Evolutionary conservation across 164 flowering plant genomes (phyloP).

Genomic region (Cinnamomum micranthum): DNA sequence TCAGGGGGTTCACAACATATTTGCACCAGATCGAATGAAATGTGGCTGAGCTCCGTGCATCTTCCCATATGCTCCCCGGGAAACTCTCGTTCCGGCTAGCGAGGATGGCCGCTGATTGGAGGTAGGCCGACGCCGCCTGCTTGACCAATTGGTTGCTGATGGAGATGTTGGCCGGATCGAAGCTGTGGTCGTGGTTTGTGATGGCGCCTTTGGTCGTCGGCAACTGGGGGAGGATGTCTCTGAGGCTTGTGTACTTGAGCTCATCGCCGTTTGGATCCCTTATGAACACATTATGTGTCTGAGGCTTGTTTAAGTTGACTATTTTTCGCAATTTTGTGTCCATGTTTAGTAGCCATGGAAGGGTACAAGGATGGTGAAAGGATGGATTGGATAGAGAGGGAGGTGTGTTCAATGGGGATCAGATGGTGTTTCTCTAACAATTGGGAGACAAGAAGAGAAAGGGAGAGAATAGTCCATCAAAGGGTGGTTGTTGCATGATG

Average conservation of each 20-base stretch:
- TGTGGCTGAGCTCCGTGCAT: neutral
- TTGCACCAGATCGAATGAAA: conserved; percentile 14
- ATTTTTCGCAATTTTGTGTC: conserved; percentile 16
- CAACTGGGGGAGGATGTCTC: conserved; percentile 28
- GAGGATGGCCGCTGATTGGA: conserved; percentile 45
- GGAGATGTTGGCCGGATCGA: conserved; percentile 29
- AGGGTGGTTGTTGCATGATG: neutral
- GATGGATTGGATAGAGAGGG: neutral
- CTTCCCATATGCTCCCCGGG: conserved; percentile 26
- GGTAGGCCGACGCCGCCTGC: conserved; percentile 59
- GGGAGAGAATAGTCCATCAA: neutral
- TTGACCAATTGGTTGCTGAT: conserved; percentile 55
- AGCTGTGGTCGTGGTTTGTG: conserved; percentile 4
- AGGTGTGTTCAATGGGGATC: neutral
- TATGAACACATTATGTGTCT: neutral
- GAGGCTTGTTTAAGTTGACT: neutral
- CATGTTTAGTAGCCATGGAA: conserved; percentile 18
- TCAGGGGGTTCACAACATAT: conserved; percentile 18
- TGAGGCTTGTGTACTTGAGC: conserved; percentile 46
- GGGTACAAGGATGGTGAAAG: neutral
- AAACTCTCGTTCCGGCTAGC: conserved; percentile 26
- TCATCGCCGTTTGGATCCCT: conserved; percentile 9
- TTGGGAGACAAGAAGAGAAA: neutral
- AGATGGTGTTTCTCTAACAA: neutral
- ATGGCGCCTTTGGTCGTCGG: neutral